Evolutionary conservation across 73 alveolate species (phyloP), one percentile per base, ranked within the genome.

Genomic region (Paramecium bursaria): DNA sequence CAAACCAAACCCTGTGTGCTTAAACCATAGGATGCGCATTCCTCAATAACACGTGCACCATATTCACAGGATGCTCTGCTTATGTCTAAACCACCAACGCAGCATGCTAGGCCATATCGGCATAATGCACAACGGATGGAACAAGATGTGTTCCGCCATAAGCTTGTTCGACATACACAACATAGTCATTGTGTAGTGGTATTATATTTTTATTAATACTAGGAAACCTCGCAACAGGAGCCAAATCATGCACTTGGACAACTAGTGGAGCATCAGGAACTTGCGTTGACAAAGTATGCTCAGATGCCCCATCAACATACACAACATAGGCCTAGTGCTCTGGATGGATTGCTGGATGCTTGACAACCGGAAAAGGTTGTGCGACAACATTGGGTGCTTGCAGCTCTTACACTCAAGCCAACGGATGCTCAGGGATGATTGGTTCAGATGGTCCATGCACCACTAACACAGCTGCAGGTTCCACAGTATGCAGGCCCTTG

Each of bases 41-140:
- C 50, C 14, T 57, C 6, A 33, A 57, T 4, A 23, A 29, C 22
- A 27, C 7, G 29, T 54, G 75, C 25, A 54, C 48, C 10, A 26
- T 19, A 3, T 54, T 54, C 21, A 54, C 75, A 2, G 75, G 75
- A 54, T 54, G 75, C 46, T 26, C 75, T 11, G 11, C 75, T 23
- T n/a, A n/a, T n/a, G n/a, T n/a, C n/a, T n/a, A 23, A 2, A 25
- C 48, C 25, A 55, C 75, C 14, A 17, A 23, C 30, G 11, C 25
- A 55, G 75, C 25, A 13, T 55, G 75, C 13, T 11, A 55, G 30
- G 2, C 4, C 2, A 9, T 55, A 6, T 55, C 75, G n/a, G 1
- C 27, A 1, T 55, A 2, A 22, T 55, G 75, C 19, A 55, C 75
- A 10, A 7, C 75, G 1, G 35, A 55, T 27, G 25, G 75, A 25